Evolutionary conservation across 345 rosid species (phyloP).

Genomic region (Eucalyptus erythrocorys): DNA sequence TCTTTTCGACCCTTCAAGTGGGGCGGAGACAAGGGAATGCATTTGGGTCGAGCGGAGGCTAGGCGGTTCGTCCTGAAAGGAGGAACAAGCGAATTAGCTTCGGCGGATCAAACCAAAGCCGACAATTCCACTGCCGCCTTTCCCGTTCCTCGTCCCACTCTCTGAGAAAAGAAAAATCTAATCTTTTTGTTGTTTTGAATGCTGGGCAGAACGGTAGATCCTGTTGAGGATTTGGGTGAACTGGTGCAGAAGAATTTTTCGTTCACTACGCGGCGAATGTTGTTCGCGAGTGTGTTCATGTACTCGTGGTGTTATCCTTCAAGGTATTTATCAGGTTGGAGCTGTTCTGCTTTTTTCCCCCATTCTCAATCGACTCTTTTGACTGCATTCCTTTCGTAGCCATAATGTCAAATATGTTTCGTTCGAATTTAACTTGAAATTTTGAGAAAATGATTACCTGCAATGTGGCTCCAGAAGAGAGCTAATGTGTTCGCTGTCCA

Average conservation of each 20-base stretch:
- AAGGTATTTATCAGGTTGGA: conserved; percentile 97
- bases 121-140: background rate
- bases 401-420: background rate
- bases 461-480: background rate
- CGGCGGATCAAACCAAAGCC: background rate
- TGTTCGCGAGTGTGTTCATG: conserved; percentile 50
- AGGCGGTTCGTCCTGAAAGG: background rate
- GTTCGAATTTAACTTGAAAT: background rate
- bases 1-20: background rate
- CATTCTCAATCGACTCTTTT: background rate
- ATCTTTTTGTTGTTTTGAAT: background rate
- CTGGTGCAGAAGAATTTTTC: conserved; percentile 16
- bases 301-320: conserved; percentile 51
- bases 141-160: background rate
- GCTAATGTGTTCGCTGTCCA: background rate
- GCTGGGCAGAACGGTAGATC: conserved; percentile 22
- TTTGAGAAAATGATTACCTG: background rate
- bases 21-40: background rate
- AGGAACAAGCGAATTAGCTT: background rate
- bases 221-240: conserved; percentile 19
- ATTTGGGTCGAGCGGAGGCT: background rate
- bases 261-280: conserved; percentile 31
- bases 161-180: background rate
- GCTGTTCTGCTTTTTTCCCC: conserved; percentile 18
- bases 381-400: background rate